These are phyloP conservation scores for Suillus hirtellus DNA, from an alignment of 768 basidiomycete genomes.

Conservation along the genomic window DNA sequence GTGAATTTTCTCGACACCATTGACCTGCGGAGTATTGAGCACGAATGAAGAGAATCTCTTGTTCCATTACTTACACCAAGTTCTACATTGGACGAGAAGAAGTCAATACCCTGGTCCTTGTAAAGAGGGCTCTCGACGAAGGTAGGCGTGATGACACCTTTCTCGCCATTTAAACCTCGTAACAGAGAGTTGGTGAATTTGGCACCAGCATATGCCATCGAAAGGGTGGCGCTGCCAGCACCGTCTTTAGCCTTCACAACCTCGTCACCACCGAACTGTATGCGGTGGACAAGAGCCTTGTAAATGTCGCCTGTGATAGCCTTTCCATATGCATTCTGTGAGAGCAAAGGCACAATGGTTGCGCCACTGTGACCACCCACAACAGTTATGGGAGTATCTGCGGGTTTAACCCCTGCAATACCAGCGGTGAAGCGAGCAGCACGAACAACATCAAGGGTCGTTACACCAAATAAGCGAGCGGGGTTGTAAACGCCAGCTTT, in stretches of 20 bases:
- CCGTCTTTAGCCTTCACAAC: slow-evolving; percentile 98
- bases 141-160: slow-evolving; percentile 72
- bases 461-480: slow-evolving; percentile 88
- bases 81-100: slow-evolving; percentile 93
- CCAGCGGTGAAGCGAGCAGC: slow-evolving; percentile 86
- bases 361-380: slow-evolving; percentile 95
- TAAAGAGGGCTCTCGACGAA: slow-evolving; percentile 90
- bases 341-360: slow-evolving; percentile 97
- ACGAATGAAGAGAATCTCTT: background rate
- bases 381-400: slow-evolving; percentile 75
- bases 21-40: slow-evolving; percentile 42
- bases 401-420: slow-evolving; percentile 63
- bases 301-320: slow-evolving; percentile 72
- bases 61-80: slow-evolving; percentile 67
- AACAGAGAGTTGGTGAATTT: slow-evolving; percentile 64
- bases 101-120: slow-evolving; percentile 83
- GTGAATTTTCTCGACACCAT: slow-evolving; percentile 94
- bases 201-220: slow-evolving; percentile 78
- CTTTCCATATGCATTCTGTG: slow-evolving; percentile 74
- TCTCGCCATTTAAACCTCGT: slow-evolving; percentile 65
- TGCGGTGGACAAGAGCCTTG: slow-evolving; percentile 82
- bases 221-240: slow-evolving; percentile 72
- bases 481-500: slow-evolving; percentile 94
- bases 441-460: slow-evolving; percentile 97
- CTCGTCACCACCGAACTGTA: slow-evolving; percentile 98